phyloP scores from a whole-genome alignment of 305 asterid genomes.

The Fraxinus paxiana region DNA sequence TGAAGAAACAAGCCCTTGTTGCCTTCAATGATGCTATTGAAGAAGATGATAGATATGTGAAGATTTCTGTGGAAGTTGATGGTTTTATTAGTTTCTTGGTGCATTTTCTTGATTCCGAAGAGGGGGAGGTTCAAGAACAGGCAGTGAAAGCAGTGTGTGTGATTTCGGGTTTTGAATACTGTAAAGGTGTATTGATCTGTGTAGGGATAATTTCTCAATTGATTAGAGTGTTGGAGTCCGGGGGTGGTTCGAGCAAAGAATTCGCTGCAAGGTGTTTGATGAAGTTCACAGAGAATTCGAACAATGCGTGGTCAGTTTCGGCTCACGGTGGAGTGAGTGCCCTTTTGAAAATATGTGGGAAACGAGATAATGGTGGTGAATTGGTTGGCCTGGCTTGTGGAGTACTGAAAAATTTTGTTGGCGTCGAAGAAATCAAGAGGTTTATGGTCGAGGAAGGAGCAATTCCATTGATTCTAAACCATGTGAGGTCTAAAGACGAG shows the following conservation, averaged over 20 bases:
- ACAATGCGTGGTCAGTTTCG: conserved; percentile 85
- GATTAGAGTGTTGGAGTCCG: conserved; percentile 60
- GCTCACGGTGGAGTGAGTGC: conserved; percentile 90
- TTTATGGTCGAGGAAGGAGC: conserved; percentile 82
- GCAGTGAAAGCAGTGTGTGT: conserved; percentile 48
- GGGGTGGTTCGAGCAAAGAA: conserved; percentile 48
- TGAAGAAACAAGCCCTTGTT: conserved; percentile 68
- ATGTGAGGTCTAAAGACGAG: conserved; percentile 51
- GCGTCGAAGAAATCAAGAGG: conserved; percentile 80
- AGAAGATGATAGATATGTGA: conserved; percentile 63
- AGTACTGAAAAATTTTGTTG: conserved; percentile 73
- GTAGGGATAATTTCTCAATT: conserved; percentile 61
- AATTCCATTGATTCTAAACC: conserved; percentile 43
- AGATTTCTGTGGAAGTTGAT: conserved; percentile 51
- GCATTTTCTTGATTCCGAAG: conserved; percentile 59
- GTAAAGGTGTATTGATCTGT: conserved; percentile 38
- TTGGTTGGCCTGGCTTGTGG: conserved; percentile 55
- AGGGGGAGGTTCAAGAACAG: conserved; percentile 52
- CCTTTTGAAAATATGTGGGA: conserved; percentile 58
- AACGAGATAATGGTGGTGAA: conserved; percentile 27
- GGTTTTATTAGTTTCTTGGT: conserved; percentile 43
- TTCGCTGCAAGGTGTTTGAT: conserved; percentile 69
- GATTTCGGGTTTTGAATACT: conserved; percentile 43
- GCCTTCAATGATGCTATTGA: conserved; percentile 50
- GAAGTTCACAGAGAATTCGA: conserved; percentile 75